Percentiles rank a stretch among this genome's conserved stretches.
phyloP scores from a whole-genome alignment of 805 yeast genomes.

The Cyberlindnera misumaiensis region DNA sequence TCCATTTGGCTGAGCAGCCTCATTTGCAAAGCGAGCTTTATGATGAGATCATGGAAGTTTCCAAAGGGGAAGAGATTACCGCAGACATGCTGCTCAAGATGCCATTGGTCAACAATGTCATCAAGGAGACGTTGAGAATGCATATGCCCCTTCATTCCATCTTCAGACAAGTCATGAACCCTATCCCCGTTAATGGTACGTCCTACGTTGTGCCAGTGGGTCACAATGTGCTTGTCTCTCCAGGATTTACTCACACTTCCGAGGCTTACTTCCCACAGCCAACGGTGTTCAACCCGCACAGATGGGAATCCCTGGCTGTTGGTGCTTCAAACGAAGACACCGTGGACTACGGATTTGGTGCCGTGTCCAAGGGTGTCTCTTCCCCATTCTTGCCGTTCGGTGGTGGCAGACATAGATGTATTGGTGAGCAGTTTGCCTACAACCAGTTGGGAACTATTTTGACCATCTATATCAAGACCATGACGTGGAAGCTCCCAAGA shows the following conservation, averaged over 20 bases:
- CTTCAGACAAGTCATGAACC: conserved; percentile 81
- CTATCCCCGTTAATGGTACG: conserved; percentile 74
- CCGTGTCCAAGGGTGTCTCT: conserved; percentile 89
- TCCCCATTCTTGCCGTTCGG: conserved; percentile 98
- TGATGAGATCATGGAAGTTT: conserved; percentile 62
- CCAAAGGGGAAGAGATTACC: conserved; percentile 56
- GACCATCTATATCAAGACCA: conserved; percentile 63
- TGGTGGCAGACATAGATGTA: conserved; percentile 99
- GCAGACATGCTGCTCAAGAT: conserved; percentile 79
- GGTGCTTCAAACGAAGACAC: conserved; percentile 34
- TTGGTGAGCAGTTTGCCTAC: conserved; percentile 97
- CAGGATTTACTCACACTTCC: conserved; percentile 81
- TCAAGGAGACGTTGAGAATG: conserved; percentile 90
- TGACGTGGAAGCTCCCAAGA: conserved; percentile 65
- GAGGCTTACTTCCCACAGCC: conserved; percentile 79
- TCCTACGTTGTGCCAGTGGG: conserved; percentile 80
- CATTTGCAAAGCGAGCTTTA: conserved; percentile 77
- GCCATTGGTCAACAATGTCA: conserved; percentile 74
- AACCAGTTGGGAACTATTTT: conserved; percentile 85
- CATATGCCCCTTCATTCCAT: conserved; percentile 96
- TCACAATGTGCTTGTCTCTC: conserved; percentile 85
- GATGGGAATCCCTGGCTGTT: conserved; percentile 56
- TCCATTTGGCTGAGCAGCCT: conserved; percentile 85
- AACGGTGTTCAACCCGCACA: conserved; percentile 65
- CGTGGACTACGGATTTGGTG: conserved; percentile 95